Percentiles rank a stretch among this genome's conserved stretches.
These are phyloP conservation scores for Dillenia suffruticosa DNA, from an alignment of 164 flowering plant species.

Conservation along the genomic window DNA sequence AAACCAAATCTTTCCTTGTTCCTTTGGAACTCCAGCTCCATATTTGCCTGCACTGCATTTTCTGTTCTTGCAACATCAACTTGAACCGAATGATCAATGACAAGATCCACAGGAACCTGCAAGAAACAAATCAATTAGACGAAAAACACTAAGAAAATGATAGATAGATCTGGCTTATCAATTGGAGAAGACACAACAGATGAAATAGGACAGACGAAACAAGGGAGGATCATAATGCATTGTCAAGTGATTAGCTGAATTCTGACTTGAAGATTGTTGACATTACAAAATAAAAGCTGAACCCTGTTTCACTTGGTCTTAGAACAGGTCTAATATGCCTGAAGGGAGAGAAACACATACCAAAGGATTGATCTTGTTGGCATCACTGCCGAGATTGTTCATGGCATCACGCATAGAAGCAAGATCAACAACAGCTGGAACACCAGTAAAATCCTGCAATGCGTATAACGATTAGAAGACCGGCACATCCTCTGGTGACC, in stretches of 20 bases:
- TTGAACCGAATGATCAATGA: constrained; percentile 94
- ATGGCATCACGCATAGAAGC: constrained; percentile 98
- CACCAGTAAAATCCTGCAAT: constrained; percentile 92
- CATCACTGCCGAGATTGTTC: constrained; percentile 88
- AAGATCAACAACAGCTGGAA: constrained; percentile 97
- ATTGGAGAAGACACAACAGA: no score
- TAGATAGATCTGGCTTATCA: no score
- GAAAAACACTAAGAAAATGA: no score
- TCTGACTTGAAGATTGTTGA: no score
- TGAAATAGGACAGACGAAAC: no score
- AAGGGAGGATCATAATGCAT: no score
- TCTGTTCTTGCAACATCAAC: constrained; percentile 88
- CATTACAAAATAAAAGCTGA: no score
- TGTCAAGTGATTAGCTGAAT: no score
- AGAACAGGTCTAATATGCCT: no score
- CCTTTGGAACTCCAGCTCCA: constrained; percentile 90
- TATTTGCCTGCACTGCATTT: constrained; percentile 88
- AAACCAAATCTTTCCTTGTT: constrained; percentile 92
- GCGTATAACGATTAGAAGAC: constrained; percentile 1
- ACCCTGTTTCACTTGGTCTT: no score
- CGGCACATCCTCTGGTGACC: background rate
- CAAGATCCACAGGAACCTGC: constrained; percentile 98
- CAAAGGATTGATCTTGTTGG: constrained; percentile 92
- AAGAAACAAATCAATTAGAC: background rate
- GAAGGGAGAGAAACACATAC: constrained; percentile 26